phyloP scores from a whole-genome alignment of 768 basidiomycete species.

The Russula abietina region DNA sequence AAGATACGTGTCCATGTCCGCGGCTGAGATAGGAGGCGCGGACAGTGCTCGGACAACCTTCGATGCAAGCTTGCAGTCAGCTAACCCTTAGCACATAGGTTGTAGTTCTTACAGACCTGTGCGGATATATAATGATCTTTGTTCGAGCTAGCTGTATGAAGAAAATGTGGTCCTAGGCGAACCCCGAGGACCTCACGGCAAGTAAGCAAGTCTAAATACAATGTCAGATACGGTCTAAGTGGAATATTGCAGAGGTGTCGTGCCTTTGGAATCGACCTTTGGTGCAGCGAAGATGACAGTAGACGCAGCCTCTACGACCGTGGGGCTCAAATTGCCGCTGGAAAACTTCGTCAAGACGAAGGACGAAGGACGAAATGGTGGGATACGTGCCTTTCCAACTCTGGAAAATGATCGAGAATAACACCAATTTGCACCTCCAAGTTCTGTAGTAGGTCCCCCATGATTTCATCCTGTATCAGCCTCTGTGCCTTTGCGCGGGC shows the following conservation, averaged over 20 bases:
- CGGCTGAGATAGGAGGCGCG: conserved; percentile 49
- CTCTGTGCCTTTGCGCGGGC: conserved; percentile 72
- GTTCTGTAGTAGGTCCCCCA: conserved; percentile 56
- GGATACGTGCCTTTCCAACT: conserved; percentile 46
- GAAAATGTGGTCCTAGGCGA: conserved; percentile 52
- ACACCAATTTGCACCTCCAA: conserved; percentile 63
- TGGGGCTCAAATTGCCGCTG: conserved; percentile 44
- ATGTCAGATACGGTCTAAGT: background rate
- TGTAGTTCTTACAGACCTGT: conserved; percentile 33
- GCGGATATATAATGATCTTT: conserved; percentile 49
- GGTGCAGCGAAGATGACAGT: conserved; percentile 60
- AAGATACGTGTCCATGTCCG: conserved; percentile 51
- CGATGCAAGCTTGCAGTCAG: conserved; percentile 1
- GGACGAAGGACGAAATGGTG: background rate
- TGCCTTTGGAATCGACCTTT: conserved; percentile 55
- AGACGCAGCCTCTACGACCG: conserved; percentile 59
- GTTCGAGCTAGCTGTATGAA: conserved; percentile 46
- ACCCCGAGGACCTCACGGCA: conserved; percentile 51
- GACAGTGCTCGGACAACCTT: conserved; percentile 50
- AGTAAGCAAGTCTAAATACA: conserved; percentile 46
- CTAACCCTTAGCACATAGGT: background rate
- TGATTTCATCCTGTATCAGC: conserved; percentile 55
- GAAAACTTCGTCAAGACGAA: background rate
- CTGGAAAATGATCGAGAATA: conserved; percentile 50
- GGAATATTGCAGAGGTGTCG: background rate